Conservation (phyloP, 768 basidiomycete species). For the Dacryopinax primogenitus region DNA sequence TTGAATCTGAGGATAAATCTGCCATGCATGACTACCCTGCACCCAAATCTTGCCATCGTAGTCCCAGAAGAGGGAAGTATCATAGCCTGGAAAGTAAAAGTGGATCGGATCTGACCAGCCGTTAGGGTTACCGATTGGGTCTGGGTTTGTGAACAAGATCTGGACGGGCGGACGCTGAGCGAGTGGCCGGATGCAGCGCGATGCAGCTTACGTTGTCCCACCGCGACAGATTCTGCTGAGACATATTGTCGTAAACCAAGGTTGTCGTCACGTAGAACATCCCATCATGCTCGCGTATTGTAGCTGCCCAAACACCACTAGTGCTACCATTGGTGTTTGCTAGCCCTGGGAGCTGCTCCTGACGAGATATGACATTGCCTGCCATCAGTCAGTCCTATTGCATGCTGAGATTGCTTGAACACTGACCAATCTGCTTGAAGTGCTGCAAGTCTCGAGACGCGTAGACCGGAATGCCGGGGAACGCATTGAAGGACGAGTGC, state of each 20-base stretch:
- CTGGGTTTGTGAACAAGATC: slow-evolving; percentile 12
- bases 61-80: slow-evolving; percentile 28
- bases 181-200: neutral
- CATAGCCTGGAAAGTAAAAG: slow-evolving; percentile 28
- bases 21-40: slow-evolving; percentile 20
- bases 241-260: slow-evolving; percentile 15
- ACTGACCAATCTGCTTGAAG: slow-evolving; percentile 25
- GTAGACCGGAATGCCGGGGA: slow-evolving; percentile 28
- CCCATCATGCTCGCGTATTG: slow-evolving; percentile 16
- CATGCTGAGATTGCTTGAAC: neutral
- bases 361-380: slow-evolving; percentile 19
- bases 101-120: slow-evolving; percentile 27
- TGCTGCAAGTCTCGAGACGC: slow-evolving; percentile 26
- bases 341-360: slow-evolving; percentile 15
- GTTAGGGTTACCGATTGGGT: slow-evolving; percentile 10
- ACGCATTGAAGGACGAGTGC: slow-evolving; percentile 27
- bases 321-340: slow-evolving; percentile 11
- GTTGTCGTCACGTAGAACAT: slow-evolving; percentile 19
- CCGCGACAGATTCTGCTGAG: slow-evolving; percentile 13
- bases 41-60: slow-evolving; percentile 26
- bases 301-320: slow-evolving; percentile 20
- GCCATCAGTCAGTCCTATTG: neutral
- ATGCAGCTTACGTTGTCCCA: slow-evolving; percentile 17
- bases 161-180: slow-evolving; percentile 12
- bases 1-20: slow-evolving; percentile 21